phyloP scores from a whole-genome alignment of 768 basidiomycete species.

The Russula compacta region DNA sequence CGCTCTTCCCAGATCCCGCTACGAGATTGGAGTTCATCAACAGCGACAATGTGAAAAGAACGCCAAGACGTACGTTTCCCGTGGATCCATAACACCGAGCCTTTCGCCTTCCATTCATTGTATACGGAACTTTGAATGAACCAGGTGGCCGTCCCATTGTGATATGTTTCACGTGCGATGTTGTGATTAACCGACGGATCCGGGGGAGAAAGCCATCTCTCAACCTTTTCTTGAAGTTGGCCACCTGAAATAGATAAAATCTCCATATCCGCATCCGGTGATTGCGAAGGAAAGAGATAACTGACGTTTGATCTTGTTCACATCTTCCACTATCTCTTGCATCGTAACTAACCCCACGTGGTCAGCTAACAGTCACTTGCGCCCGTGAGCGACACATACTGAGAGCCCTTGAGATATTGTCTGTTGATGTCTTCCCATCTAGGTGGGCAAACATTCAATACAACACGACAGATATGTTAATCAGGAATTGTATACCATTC shows the following conservation, averaged over 20 bases:
- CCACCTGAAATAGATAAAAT: background rate
- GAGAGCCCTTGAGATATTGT: background rate
- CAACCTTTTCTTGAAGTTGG: background rate
- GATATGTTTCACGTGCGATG: background rate
- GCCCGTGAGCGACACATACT: background rate
- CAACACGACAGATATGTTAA: too few species aligned
- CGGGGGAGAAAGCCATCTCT: background rate
- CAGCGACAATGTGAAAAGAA: too few species aligned
- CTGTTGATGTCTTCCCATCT: background rate
- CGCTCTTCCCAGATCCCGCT: constrained; percentile 8
- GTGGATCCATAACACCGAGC: background rate
- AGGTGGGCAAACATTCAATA: background rate
- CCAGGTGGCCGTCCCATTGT: background rate
- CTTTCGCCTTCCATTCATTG: background rate
- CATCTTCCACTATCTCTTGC: background rate
- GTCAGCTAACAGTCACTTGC: background rate
- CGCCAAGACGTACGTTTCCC: background rate
- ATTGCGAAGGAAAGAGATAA: background rate
- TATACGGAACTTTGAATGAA: background rate
- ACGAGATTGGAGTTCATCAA: background rate
- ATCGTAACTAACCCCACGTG: background rate
- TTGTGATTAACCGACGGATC: background rate
- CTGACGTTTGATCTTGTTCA: background rate
- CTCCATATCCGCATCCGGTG: background rate
- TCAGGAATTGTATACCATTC: background rate